Conservation (phyloP, 108 stramenopile genomes). For the Cyclotella baltica region DNA sequence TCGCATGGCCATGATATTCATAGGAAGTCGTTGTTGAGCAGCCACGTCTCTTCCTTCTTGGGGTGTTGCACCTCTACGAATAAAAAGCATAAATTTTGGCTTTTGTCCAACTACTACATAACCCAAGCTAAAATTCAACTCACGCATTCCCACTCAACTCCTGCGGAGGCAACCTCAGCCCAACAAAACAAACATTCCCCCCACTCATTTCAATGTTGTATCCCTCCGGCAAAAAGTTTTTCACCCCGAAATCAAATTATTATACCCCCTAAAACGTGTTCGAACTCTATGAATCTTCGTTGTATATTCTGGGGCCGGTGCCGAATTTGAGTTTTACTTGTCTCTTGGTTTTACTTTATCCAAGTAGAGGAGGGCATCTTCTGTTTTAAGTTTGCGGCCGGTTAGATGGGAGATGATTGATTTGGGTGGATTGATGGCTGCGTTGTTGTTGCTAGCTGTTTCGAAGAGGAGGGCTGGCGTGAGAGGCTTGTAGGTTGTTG, state of each 20-base stretch:
- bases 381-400: constrained; percentile 79
- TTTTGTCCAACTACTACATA: no score
- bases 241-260: constrained; percentile 93
- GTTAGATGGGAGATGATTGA: constrained; percentile 24
- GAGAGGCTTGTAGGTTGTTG: no score
- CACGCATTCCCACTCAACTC: constrained; percentile 35
- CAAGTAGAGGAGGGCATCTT: constrained; percentile 90
- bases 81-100: no score
- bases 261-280: constrained; percentile 90
- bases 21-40: constrained; percentile 1
- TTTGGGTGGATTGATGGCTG: background rate
- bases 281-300: constrained; percentile 93
- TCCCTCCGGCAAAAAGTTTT: constrained; percentile 95
- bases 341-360: constrained; percentile 96
- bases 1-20: constrained; percentile 14
- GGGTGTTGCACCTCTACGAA: constrained; percentile 9
- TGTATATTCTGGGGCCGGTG: constrained; percentile 98
- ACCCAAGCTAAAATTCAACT: no score
- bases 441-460: background rate
- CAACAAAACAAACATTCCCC: constrained; percentile 59
- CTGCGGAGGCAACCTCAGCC: constrained; percentile 39
- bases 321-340: constrained; percentile 92
- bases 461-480: no score
- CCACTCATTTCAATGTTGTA: constrained; percentile 93
- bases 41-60: background rate